Conservation (phyloP, 352 stramenopile species). For the Blastocystis hominis region DNA sequence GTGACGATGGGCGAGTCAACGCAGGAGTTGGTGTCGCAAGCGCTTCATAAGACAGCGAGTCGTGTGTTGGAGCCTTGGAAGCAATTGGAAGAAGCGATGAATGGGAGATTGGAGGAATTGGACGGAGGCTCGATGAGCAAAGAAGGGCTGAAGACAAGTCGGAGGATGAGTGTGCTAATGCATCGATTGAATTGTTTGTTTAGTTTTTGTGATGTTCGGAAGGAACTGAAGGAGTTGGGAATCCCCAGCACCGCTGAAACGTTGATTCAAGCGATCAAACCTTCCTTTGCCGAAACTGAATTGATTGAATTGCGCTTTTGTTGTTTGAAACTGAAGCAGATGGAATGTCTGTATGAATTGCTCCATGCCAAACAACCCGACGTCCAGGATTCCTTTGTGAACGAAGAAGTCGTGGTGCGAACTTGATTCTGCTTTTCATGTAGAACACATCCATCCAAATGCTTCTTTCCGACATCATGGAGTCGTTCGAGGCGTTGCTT, state of each 20-base stretch:
- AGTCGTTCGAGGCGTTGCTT: neutral
- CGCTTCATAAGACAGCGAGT: neutral
- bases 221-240: neutral
- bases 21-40: neutral
- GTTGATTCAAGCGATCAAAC: neutral
- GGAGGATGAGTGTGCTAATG: neutral
- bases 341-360: neutral
- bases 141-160: neutral
- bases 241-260: neutral
- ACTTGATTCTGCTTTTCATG: neutral
- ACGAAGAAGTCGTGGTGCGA: neutral
- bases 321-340: neutral
- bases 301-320: neutral
- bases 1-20: too few relatives aligned
- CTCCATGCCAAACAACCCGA: neutral
- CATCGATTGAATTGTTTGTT: neutral
- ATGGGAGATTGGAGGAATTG: neutral
- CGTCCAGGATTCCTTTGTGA: neutral
- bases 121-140: neutral
- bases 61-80: neutral
- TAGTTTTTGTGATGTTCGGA: neutral
- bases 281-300: neutral
- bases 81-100: neutral
- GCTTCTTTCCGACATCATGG: neutral
- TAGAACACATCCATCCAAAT: neutral